Base-by-base conservation (phyloP, 208 protist species). In the Trypanosoma melophagium region DNA sequence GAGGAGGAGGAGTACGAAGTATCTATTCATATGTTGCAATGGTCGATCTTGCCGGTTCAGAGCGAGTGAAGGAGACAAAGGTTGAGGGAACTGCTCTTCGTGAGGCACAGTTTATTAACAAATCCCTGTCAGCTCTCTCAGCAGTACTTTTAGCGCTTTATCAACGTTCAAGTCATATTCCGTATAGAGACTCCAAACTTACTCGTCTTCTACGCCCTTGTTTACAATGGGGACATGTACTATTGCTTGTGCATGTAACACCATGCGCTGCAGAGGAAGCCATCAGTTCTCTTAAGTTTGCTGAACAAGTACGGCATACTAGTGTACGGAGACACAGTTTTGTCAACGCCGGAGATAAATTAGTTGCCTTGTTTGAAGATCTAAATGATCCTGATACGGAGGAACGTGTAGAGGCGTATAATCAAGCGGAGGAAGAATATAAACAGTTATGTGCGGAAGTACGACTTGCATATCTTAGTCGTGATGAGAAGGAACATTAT, bases 11-110 rank as follows among this genome's bases (percentile, higher is more conserved):
- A 35, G 28, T 62, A 50, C 62, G 77, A 55, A 73, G 66, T 28
- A 60, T 90, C 45, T 75, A 77, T 51, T 96, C 91, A 14, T 94
- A 88, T 64, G 84, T 94, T 42, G 86, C 86, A 19, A 81, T 99
- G 66, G 98, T 99, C 8, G 98, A 99, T 80, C 83, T 99, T 7
- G 98, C 98, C 0, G 98, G 98, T 12, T 97, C 93, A 28, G 98
- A 99, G 86, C 89, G 97, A 31, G 75, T 91, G 17, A 88, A 92
- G 52, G 80, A 97, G 59, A 98, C 97, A 12, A 82, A 91, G 68
- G 90, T 92, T 25, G 83, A 89, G 58, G 89, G 90, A 12, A 64
- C 52, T 10, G 84, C 79, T 19, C 71, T 96, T 56, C 77, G 83
- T 21, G 90, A 97, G 81, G 93, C 90, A 16, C 86, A 95, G 77